Conservation (phyloP, 2,329 filamentous ascomycete species). For the Pyricularia pennisetigena region DNA sequence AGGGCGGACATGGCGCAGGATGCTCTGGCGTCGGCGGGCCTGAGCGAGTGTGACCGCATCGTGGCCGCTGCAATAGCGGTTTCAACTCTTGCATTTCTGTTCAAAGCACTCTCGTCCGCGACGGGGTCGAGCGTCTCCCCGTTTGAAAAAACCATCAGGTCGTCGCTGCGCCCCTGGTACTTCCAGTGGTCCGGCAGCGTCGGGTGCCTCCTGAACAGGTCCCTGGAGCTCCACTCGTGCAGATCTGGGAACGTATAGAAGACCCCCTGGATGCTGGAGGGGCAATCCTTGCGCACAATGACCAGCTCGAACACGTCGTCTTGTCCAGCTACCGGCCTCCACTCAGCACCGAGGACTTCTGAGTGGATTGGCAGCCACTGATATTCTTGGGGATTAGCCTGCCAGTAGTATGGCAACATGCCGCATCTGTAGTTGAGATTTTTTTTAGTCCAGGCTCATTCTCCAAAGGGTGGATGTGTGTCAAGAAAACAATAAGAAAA, state of each 20-base stretch:
- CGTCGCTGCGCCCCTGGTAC: constrained; percentile 20
- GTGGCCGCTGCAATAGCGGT: constrained; percentile 30
- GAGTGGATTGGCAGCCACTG: constrained; percentile 28
- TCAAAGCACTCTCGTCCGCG: constrained; percentile 26
- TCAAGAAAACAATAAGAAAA: too few species aligned
- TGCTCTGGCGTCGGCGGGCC: neutral
- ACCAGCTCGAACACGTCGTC: constrained; percentile 23
- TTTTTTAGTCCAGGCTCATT: too few species aligned
- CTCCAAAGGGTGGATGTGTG: too few species aligned
- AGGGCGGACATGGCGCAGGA: neutral
- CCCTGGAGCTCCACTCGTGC: constrained; percentile 26
- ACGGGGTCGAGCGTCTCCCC: constrained; percentile 35
- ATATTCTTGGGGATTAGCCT: constrained; percentile 19
- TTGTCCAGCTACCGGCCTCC: constrained; percentile 17
- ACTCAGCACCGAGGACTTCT: constrained; percentile 25
- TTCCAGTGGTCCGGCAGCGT: constrained; percentile 20
- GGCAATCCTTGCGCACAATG: constrained; percentile 20
- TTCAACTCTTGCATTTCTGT: constrained; percentile 22
- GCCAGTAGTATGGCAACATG: neutral
- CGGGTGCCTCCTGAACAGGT: constrained; percentile 26
- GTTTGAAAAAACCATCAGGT: constrained; percentile 33
- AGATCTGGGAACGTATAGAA: constrained; percentile 24
- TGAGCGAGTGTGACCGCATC: constrained; percentile 24
- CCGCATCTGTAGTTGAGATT: neutral
- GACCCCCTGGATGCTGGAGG: constrained; percentile 16